phyloP scores from a whole-genome alignment of 1,284 basidiomycete genomes.

The Trametes sp. region DNA sequence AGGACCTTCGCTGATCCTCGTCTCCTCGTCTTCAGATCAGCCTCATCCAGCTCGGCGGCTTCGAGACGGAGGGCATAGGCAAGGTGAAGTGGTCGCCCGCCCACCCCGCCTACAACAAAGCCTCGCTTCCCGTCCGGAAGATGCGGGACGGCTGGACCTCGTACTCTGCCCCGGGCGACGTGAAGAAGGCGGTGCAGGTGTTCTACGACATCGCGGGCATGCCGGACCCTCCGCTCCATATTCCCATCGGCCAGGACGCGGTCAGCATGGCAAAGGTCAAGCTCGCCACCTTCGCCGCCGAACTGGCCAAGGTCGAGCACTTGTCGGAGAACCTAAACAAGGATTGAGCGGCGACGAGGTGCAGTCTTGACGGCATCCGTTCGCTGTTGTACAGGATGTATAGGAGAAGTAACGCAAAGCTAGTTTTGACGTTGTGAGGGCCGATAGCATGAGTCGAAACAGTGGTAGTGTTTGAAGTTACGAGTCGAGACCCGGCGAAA shows the following conservation, averaged over 20 bases:
- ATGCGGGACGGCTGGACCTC: neutral
- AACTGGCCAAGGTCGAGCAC: neutral
- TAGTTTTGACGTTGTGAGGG: no score
- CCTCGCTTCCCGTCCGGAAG: constrained; percentile 1
- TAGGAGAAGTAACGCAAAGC: no score
- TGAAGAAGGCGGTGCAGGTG: constrained; percentile 14
- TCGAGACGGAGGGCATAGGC: constrained; percentile 16
- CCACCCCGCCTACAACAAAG: constrained; percentile 29
- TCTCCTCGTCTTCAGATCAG: constrained; percentile 17
- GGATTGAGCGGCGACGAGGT: no score
- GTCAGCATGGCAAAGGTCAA: neutral
- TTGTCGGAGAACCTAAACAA: neutral
- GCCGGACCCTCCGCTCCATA: constrained; percentile 22
- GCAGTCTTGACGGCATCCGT: no score
- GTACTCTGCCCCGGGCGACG: constrained; percentile 12
- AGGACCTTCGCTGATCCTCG: neutral
- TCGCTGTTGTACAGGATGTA: no score
- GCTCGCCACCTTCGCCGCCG: neutral
- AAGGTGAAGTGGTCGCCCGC: constrained; percentile 9
- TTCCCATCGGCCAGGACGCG: constrained; percentile 16
- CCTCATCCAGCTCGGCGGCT: constrained; percentile 27
- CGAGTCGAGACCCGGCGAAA: no score
- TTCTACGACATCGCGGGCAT: constrained; percentile 21
- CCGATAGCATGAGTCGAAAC: no score
- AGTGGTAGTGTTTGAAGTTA: no score